A percentile compares a stretch with the other conserved stretches of the same genome.
Conservation (phyloP, 139 green algal species). For the Haematococcus lacustris region DNA sequence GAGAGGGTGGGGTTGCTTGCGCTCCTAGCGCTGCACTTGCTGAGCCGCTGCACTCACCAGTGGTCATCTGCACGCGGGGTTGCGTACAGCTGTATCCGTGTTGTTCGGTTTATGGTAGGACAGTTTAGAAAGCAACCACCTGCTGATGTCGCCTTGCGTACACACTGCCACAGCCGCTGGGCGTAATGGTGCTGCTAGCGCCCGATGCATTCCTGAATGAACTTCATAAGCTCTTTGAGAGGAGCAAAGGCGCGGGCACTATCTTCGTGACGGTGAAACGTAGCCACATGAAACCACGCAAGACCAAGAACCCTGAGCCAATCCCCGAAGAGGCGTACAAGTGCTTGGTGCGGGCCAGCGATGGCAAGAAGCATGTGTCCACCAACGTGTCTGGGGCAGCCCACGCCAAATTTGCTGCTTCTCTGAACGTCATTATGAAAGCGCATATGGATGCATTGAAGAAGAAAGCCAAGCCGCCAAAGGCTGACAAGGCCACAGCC, state of each 20-base stretch:
- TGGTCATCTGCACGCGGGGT: too few relatives aligned
- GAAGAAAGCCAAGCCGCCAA: too few relatives aligned
- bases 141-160: too few relatives aligned
- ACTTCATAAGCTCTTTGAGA: slow-evolving; percentile 67
- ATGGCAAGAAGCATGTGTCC: slow-evolving; percentile 76
- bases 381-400: slow-evolving; percentile 46
- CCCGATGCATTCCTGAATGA: slow-evolving; percentile 69
- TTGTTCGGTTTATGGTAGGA: too few relatives aligned
- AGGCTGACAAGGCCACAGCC: too few relatives aligned
- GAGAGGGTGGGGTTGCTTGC: too few relatives aligned
- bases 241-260: slow-evolving; percentile 37
- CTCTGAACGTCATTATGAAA: slow-evolving; percentile 59
- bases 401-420: slow-evolving; percentile 49
- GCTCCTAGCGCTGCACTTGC: too few relatives aligned
- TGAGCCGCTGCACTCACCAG: too few relatives aligned
- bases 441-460: slow-evolving; percentile 59
- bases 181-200: slow-evolving; percentile 56
- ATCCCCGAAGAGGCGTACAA: slow-evolving; percentile 34
- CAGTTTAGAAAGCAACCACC: too few relatives aligned
- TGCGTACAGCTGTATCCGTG: too few relatives aligned
- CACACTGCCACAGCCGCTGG: too few relatives aligned
- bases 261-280: slow-evolving; percentile 72
- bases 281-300: slow-evolving; percentile 41
- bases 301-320: slow-evolving; percentile 19
- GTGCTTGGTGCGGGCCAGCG: slow-evolving; percentile 67